Evolutionary conservation across 345 rosid species (phyloP).

Genomic region (Eucalyptus polyanthemos): DNA sequence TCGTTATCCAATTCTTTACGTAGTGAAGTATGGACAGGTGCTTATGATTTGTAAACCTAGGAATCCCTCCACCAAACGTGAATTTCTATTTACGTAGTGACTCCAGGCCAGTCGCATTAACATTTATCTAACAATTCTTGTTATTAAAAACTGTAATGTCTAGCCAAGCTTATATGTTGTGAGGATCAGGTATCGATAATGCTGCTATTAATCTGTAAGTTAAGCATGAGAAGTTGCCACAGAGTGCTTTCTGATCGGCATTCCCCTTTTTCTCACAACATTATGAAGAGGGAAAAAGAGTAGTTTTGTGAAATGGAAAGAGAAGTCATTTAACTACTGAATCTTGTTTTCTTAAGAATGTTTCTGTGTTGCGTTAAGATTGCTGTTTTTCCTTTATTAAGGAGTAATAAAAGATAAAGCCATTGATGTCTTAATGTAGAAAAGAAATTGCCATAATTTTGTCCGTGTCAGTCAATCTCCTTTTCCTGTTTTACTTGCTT

Average conservation of each 20-base stretch:
- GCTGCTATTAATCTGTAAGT: not conserved
- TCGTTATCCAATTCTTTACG: not conserved
- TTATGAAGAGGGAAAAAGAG: not conserved
- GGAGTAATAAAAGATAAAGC: not conserved
- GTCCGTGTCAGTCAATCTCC: not conserved
- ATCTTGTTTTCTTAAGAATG: not conserved
- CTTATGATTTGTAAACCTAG: not conserved
- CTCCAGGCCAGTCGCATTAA: not conserved
- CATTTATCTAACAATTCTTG: not conserved
- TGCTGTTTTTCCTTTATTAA: not conserved
- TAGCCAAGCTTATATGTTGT: not conserved
- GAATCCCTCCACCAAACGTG: not conserved
- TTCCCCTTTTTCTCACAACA: not conserved
- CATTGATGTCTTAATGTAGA: not conserved
- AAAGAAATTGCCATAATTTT: not conserved
- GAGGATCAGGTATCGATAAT: not conserved
- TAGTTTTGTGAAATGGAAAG: not conserved
- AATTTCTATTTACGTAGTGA: not conserved
- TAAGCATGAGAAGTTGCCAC: not conserved
- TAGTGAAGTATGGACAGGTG: not conserved
- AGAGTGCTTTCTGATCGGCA: not conserved
- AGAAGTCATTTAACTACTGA: not conserved
- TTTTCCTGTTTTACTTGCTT: not conserved
- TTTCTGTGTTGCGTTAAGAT: not conserved
- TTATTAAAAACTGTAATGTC: not conserved